Conservation (phyloP, 2,329 filamentous ascomycete species). For the Canariomyces notabilis region DNA sequence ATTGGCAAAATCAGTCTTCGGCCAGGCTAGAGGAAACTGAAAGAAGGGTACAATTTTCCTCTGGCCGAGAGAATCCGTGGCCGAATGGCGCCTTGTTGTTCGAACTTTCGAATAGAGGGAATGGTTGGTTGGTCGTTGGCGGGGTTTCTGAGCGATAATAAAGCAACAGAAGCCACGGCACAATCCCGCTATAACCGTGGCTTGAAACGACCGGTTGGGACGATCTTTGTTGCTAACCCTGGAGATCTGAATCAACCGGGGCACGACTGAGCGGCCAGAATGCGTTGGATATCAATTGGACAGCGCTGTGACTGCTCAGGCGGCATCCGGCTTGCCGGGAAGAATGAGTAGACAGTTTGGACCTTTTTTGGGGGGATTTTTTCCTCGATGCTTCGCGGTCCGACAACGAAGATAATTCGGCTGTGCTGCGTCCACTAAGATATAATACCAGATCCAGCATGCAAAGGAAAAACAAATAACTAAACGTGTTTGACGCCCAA, state of each 20-base stretch:
- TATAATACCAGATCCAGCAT: not conserved
- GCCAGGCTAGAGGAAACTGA: slow-evolving; percentile 6
- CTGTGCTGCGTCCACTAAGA: not conserved
- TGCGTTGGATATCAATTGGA: not conserved
- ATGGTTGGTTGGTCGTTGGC: slow-evolving; percentile 8
- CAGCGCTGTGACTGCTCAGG: not conserved
- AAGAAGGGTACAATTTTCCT: slow-evolving; percentile 2
- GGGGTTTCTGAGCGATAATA: slow-evolving; percentile 6
- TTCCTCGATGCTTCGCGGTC: not conserved
- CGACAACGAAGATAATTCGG: not conserved
- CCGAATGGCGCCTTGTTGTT: slow-evolving; percentile 8
- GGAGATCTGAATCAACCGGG: not conserved
- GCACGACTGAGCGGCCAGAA: not conserved
- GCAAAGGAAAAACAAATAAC: not conserved
- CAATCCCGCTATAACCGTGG: not conserved
- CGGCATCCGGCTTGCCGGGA: not conserved
- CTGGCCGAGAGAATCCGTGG: not conserved
- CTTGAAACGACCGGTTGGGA: not conserved
- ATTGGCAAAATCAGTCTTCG: slow-evolving; percentile 28
- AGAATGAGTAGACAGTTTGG: not conserved
- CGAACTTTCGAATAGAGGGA: slow-evolving; percentile 10
- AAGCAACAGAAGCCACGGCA: not conserved
- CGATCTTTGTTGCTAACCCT: too few species aligned
- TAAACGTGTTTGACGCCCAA: not conserved
- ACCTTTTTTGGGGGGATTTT: not conserved